Evolutionary conservation across 2,329 filamentous ascomycete genomes (phyloP).

Genomic region (Alternaria postmessia): DNA sequence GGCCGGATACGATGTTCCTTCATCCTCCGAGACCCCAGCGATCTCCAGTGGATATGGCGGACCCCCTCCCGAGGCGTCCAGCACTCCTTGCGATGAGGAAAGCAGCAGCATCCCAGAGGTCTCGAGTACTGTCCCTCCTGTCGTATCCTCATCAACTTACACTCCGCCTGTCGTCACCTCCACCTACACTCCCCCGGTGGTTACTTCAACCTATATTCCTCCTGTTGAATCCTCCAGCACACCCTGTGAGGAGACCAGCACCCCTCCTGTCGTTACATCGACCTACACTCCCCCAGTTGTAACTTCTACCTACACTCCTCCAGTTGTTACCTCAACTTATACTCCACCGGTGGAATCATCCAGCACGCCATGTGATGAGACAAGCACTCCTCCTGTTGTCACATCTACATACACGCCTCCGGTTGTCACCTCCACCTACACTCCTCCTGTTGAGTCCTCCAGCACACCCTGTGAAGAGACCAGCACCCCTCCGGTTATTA

Average conservation of each 20-base stretch:
- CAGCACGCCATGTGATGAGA: constrained; percentile 7
- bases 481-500: background rate
- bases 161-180: background rate
- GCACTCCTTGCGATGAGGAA: constrained; percentile 11
- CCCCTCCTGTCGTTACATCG: background rate
- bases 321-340: background rate
- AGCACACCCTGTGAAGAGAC: background rate
- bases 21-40: background rate
- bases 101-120: background rate
- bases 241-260: background rate
- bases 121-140: background rate
- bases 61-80: background rate
- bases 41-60: background rate
- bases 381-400: background rate
- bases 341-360: background rate
- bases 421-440: background rate
- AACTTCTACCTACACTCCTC: background rate
- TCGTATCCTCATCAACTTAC: background rate
- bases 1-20: background rate
- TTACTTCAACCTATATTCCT: background rate
- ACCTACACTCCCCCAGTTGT: background rate
- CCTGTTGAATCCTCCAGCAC: background rate
- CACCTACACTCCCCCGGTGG: background rate
- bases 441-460: background rate
- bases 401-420: constrained; percentile 2